These are phyloP conservation scores for Pharus latifolius DNA, from an alignment of 176 grass and related monocot species.

Conservation along the genomic window DNA sequence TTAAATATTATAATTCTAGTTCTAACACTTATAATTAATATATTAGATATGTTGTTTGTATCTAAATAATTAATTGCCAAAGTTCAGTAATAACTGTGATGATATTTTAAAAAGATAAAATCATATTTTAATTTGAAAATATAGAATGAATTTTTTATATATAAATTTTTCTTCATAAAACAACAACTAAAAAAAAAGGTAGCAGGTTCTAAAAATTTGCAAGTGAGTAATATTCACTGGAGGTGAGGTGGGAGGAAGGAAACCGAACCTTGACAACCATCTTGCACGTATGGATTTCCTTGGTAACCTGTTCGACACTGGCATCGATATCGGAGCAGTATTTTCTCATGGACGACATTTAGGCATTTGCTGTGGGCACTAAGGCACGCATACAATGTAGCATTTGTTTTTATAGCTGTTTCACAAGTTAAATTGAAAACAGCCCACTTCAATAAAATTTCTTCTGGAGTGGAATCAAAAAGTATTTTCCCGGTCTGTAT, in stretches of 20 bases:
- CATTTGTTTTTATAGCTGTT: accelerated
- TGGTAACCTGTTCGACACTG: neutral
- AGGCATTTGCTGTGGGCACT: neutral
- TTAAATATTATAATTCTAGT: too few species aligned
- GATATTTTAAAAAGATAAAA: too few species aligned
- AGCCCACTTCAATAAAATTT: neutral
- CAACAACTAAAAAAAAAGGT: neutral
- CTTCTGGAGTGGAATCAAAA: neutral
- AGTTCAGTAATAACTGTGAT: too few species aligned
- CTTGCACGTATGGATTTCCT: slow-evolving; percentile 32
- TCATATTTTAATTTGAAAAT: too few species aligned
- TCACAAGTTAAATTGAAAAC: neutral
- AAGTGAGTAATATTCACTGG: neutral
- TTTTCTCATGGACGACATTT: neutral
- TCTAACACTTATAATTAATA: too few species aligned
- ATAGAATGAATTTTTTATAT: too few species aligned
- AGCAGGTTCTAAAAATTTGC: too few species aligned
- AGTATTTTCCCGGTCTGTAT: accelerated
- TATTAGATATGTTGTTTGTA: too few species aligned
- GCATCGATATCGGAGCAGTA: slow-evolving; percentile 21
- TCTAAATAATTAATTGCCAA: too few species aligned
- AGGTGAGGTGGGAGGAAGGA: neutral
- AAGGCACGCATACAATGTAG: neutral
- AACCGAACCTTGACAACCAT: slow-evolving; percentile 20
- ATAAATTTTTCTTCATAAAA: too few species aligned